Evolutionary conservation across 2,329 filamentous ascomycete species (phyloP).

Genomic region (Pseudogymnoascus sp.): DNA sequence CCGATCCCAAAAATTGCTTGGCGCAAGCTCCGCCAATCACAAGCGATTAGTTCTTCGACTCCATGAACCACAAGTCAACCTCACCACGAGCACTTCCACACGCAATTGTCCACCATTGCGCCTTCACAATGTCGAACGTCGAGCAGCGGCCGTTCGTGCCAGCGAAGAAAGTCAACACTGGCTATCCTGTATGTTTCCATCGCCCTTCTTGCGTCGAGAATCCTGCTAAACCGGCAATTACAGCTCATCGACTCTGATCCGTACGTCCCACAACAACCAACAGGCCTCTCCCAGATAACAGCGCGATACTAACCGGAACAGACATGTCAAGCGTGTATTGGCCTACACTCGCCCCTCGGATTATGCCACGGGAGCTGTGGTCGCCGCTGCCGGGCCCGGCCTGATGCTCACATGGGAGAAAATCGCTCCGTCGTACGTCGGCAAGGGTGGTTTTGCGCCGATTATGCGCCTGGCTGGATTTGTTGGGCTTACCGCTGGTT

Average conservation of each 20-base stretch:
- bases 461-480: constrained; percentile 72
- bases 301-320: constrained; percentile 36
- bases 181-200: constrained; percentile 69
- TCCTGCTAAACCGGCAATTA: constrained; percentile 28
- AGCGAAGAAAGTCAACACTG: constrained; percentile 71
- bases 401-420: constrained; percentile 74
- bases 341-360: constrained; percentile 80
- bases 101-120: constrained; percentile 17
- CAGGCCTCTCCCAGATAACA: neutral
- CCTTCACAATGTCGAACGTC: constrained; percentile 29
- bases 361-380: constrained; percentile 63
- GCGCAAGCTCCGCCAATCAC: constrained; percentile 6
- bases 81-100: neutral
- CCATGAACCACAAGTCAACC: constrained; percentile 8
- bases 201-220: constrained; percentile 9
- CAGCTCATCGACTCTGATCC: constrained; percentile 99
- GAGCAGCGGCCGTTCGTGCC: constrained; percentile 50
- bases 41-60: constrained; percentile 9
- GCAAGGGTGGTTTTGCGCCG: constrained; percentile 72
- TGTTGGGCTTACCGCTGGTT: constrained; percentile 68
- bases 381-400: constrained; percentile 65
- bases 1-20: constrained; percentile 10
- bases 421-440: constrained; percentile 76
- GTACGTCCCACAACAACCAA: constrained; percentile 49
- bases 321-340: constrained; percentile 85